Evolutionary conservation across 192 early-diverging fungal species (phyloP).

Genomic region (Obelidium mucronatum): DNA sequence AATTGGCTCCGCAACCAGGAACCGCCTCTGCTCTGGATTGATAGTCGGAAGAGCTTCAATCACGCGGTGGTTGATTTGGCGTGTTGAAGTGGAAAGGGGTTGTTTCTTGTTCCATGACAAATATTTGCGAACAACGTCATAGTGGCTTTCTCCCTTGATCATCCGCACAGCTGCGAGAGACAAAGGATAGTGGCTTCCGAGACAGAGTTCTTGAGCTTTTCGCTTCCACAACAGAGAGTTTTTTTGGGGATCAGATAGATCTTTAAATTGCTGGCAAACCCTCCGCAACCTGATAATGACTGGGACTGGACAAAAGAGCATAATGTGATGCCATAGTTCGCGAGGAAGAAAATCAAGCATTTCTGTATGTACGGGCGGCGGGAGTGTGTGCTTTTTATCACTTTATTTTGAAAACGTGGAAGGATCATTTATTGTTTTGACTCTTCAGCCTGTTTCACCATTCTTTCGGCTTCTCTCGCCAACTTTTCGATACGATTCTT

Average conservation of each 20-base stretch:
- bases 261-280: conserved; percentile 2
- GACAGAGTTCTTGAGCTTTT: neutral
- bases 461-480: conserved; percentile 1
- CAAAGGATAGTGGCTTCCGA: neutral
- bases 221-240: neutral
- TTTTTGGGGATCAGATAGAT: neutral
- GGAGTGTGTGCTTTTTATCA: neutral
- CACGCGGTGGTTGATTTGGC: neutral
- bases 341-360: neutral
- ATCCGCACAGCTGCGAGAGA: neutral
- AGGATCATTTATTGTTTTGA: neutral
- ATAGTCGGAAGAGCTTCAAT: neutral
- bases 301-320: neutral
- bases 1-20: conserved; percentile 4
- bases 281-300: neutral
- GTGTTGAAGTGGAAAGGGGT: too few relatives aligned
- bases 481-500: conserved; percentile 33
- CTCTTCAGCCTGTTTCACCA: conserved; percentile 10
- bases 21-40: neutral
- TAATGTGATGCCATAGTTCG: conserved; percentile 1
- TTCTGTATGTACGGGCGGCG: too few relatives aligned
- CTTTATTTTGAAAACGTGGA: neutral
- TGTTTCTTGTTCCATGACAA: neutral
- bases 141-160: neutral
- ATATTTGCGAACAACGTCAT: neutral